These are phyloP conservation scores for Triangularia setosa DNA, from an alignment of 2,329 filamentous ascomycete genomes.

Conservation along the genomic window DNA sequence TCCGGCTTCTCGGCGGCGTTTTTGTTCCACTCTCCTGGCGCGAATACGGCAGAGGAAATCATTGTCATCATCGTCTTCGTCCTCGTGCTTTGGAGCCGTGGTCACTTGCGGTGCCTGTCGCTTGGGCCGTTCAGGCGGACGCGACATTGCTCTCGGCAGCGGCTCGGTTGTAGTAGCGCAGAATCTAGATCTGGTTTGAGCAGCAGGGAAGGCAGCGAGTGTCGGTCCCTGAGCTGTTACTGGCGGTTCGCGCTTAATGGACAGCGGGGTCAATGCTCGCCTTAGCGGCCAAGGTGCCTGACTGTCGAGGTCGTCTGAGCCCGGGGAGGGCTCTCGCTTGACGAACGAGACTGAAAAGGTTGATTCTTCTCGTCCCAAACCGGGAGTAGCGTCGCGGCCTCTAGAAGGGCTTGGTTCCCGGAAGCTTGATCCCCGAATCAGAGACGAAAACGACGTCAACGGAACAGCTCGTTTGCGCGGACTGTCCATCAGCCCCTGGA, in stretches of 20 bases:
- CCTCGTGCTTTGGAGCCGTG: neutral
- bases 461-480: conserved; percentile 31
- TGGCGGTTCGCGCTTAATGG: neutral
- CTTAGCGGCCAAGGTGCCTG: conserved; percentile 5
- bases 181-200: neutral
- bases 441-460: conserved; percentile 18
- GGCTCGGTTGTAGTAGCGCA: neutral
- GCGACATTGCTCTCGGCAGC: neutral
- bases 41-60: conserved; percentile 22
- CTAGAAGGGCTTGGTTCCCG: neutral
- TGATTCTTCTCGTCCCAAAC: neutral
- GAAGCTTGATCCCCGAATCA: conserved; percentile 1
- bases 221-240: neutral
- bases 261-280: too few relatives aligned
- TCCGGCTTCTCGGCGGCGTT: conserved; percentile 12
- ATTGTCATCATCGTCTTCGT: conserved; percentile 18
- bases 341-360: neutral
- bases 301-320: conserved; percentile 19
- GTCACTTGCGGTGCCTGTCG: neutral
- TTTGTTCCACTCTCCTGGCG: conserved; percentile 18
- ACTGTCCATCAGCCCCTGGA: conserved; percentile 43
- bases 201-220: neutral
- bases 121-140: neutral
- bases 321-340: conserved; percentile 4
- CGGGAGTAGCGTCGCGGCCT: neutral